phyloP scores from a whole-genome alignment of 345 rosid genomes.

The Eucalyptus marginata region DNA sequence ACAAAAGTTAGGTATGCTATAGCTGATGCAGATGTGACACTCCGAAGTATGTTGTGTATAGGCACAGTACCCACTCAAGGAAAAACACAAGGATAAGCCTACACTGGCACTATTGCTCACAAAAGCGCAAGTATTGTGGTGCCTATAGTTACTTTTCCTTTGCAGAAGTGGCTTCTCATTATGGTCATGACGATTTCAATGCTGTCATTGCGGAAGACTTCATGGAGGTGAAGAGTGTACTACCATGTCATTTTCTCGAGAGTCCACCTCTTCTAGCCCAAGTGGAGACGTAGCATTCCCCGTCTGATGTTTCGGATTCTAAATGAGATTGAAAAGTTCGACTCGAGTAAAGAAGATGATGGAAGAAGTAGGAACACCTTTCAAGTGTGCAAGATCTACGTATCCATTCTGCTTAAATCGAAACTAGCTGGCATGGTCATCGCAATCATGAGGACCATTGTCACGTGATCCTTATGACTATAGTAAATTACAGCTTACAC shows the following conservation, averaged over 20 bases:
- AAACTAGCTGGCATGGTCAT: too few relatives aligned
- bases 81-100: background rate
- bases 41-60: conserved; percentile 30
- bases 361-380: conserved; percentile 81
- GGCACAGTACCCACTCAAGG: background rate
- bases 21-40: conserved; percentile 66
- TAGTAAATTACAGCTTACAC: too few relatives aligned
- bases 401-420: background rate
- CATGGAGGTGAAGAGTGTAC: conserved; percentile 36
- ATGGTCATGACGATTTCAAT: conserved; percentile 46
- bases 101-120: background rate
- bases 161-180: conserved; percentile 46
- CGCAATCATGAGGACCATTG: too few relatives aligned
- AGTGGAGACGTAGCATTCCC: background rate
- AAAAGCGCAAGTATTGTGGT: background rate
- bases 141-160: conserved; percentile 4
- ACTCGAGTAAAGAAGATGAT: conserved; percentile 83
- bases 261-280: background rate
- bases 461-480: too few relatives aligned
- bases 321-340: conserved; percentile 47
- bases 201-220: conserved; percentile 50
- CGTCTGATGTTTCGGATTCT: conserved; percentile 28
- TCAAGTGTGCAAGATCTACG: conserved; percentile 10
- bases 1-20: conserved; percentile 50
- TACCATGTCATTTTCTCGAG: background rate